Evolutionary conservation across 2,329 filamentous ascomycete species (phyloP).

Genomic region (Arthrinium phaeospermum): DNA sequence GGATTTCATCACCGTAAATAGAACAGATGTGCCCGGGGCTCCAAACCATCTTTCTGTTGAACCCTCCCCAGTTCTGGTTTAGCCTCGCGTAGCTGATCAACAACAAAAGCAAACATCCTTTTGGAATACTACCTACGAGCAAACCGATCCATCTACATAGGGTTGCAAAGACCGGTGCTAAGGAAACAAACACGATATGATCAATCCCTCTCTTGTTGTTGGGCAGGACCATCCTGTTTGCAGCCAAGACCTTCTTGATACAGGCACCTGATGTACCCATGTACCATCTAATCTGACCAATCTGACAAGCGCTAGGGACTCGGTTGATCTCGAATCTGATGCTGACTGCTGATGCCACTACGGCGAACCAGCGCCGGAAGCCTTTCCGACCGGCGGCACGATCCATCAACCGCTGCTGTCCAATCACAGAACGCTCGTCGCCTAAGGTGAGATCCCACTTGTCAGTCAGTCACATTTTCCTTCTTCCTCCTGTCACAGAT

Average conservation of each 20-base stretch:
- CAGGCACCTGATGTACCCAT: background rate
- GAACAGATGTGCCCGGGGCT: background rate
- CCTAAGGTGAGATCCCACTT: slow-evolving; percentile 1
- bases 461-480: slow-evolving; percentile 1
- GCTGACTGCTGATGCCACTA: slow-evolving; percentile 13
- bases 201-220: slow-evolving; percentile 4
- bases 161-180: background rate
- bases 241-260: background rate
- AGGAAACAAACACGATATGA: slow-evolving; percentile 7
- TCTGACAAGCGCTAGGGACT: slow-evolving; percentile 15
- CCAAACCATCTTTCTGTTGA: background rate
- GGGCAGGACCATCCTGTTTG: background rate
- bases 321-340: slow-evolving; percentile 17
- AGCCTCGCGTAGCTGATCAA: background rate
- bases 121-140: slow-evolving; percentile 4
- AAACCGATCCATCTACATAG: slow-evolving; percentile 2
- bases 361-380: slow-evolving; percentile 13
- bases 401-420: background rate
- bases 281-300: slow-evolving; percentile 14
- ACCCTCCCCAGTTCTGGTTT: background rate
- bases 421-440: background rate
- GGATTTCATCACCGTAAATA: background rate
- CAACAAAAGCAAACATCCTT: slow-evolving; percentile 6
- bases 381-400: slow-evolving; percentile 10
- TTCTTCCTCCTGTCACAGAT: background rate